phyloP scores from a whole-genome alignment of 1,284 basidiomycete species.

The Tilletia horrida region DNA sequence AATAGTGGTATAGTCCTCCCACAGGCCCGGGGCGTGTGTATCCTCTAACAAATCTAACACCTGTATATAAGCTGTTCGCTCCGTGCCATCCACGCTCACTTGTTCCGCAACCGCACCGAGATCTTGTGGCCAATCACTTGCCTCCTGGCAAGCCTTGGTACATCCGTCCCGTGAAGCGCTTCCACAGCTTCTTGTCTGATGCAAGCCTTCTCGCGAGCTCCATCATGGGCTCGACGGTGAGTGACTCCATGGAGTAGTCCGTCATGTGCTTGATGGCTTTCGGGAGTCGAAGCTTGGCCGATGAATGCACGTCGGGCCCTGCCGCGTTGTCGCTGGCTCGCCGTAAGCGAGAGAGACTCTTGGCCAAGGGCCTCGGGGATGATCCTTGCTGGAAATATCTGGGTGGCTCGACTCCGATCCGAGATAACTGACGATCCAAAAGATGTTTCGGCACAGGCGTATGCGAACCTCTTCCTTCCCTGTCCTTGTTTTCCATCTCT shows the following conservation, averaged over 20 bases:
- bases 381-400: too few species aligned
- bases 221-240: slow-evolving; percentile 74
- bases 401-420: slow-evolving; percentile 18
- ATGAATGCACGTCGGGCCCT: too few species aligned
- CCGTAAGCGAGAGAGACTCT: too few species aligned
- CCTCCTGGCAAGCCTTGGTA: slow-evolving; percentile 46
- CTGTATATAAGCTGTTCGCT: too few species aligned
- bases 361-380: too few species aligned
- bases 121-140: not conserved
- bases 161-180: slow-evolving; percentile 68
- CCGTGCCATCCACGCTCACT: too few species aligned
- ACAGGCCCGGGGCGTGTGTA: too few species aligned
- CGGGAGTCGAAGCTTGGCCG: slow-evolving; percentile 25
- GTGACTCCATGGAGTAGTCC: slow-evolving; percentile 69
- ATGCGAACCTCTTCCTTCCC: slow-evolving; percentile 16
- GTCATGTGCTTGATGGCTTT: slow-evolving; percentile 62
- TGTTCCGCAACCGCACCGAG: not conserved
- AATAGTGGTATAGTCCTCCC: too few species aligned
- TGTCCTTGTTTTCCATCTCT: not conserved
- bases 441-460: slow-evolving; percentile 63
- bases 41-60: too few species aligned
- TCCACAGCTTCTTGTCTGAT: slow-evolving; percentile 65
- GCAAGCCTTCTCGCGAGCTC: slow-evolving; percentile 67
- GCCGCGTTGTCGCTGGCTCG: too few species aligned
- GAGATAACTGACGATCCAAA: slow-evolving; percentile 63